Evolutionary conservation across 2,329 filamentous ascomycete species (phyloP), one percentile per base, ranked within the genome.

Genomic region (Bertia moriformis): DNA sequence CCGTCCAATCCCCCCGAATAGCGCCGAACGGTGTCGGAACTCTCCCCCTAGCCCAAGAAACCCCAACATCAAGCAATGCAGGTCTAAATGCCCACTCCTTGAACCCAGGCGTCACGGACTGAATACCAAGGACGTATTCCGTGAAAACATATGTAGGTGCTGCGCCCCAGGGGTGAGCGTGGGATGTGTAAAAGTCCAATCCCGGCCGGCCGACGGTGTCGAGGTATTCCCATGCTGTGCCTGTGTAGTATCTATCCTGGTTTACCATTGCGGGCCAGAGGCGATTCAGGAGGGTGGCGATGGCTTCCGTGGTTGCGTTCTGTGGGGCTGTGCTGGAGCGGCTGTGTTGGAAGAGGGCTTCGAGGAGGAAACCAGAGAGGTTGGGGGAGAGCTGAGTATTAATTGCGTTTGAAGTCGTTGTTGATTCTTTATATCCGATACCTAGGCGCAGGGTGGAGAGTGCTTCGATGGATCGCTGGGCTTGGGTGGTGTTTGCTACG

Each of bases 71-170:
- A n/a, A n/a, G n/a, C n/a, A n/a, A n/a, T n/a, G n/a, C n/a, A n/a
- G n/a, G n/a, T n/a, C n/a, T n/a, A n/a, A n/a, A n/a, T n/a, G n/a
- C n/a, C n/a, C n/a, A n/a, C n/a, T n/a, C n/a, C n/a, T n/a, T n/a
- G n/a, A n/a, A n/a, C n/a, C n/a, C n/a, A n/a, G n/a, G n/a, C n/a
- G n/a, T n/a, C n/a, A n/a, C n/a, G n/a, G n/a, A n/a, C n/a, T n/a
- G n/a, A n/a, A n/a, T n/a, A n/a, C 51, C 52, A 4, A 47, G 38
- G 13, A 51, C 43, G 40, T 50, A 57, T 19, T 57, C 49, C 1
- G 48, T 61, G n/a, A 63, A 38, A 4, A 63, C 44, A 40, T 63
- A 65, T 4, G 59, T 62, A 1, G 60, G 58, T 18, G 59, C 60
- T 1, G 51, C 58, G 29, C 58, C 55, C 61, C 60, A 64, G 1